phyloP scores from a whole-genome alignment of 768 basidiomycete species.

The Amanita muscaria region DNA sequence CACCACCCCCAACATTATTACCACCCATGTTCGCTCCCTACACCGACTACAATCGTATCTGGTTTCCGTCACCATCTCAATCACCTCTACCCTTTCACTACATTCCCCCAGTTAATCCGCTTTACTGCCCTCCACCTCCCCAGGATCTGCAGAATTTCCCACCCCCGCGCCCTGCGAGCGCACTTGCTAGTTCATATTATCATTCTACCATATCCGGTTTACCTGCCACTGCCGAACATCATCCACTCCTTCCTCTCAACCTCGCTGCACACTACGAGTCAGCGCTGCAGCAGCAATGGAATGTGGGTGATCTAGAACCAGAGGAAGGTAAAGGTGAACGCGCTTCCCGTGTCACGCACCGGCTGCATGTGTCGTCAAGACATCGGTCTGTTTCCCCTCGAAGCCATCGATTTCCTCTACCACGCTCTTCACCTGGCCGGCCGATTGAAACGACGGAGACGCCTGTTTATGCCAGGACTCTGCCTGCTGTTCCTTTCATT shows the following conservation, averaged over 20 bases:
- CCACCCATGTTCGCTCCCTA: slow-evolving; percentile 26
- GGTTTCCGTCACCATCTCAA: slow-evolving; percentile 35
- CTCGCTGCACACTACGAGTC: slow-evolving; percentile 17
- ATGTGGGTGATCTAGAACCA: slow-evolving; percentile 23
- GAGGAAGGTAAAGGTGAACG: slow-evolving; percentile 56
- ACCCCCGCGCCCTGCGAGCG: slow-evolving; percentile 41
- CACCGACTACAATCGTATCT: slow-evolving; percentile 39
- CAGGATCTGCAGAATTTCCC: slow-evolving; percentile 13
- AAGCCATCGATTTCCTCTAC: slow-evolving; percentile 44
- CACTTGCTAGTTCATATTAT: slow-evolving; percentile 19
- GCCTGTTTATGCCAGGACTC: not conserved
- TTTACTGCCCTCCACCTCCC: slow-evolving; percentile 5
- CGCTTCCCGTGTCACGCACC: slow-evolving; percentile 49
- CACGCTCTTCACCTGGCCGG: slow-evolving; percentile 12
- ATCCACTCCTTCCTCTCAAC: slow-evolving; percentile 23
- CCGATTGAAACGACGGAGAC: not conserved
- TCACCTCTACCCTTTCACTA: slow-evolving; percentile 24
- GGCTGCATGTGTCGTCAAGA: slow-evolving; percentile 47
- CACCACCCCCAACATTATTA: slow-evolving; percentile 29
- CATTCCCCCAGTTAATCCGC: slow-evolving; percentile 18
- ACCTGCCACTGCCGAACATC: slow-evolving; percentile 22
- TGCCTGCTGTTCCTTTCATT: slow-evolving; percentile 7
- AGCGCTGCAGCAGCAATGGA: slow-evolving; percentile 12
- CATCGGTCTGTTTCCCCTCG: slow-evolving; percentile 55
- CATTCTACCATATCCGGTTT: slow-evolving; percentile 25